These are phyloP conservation scores for Pythium sukuiense DNA, from an alignment of 352 stramenopile genomes.

Conservation along the genomic window DNA sequence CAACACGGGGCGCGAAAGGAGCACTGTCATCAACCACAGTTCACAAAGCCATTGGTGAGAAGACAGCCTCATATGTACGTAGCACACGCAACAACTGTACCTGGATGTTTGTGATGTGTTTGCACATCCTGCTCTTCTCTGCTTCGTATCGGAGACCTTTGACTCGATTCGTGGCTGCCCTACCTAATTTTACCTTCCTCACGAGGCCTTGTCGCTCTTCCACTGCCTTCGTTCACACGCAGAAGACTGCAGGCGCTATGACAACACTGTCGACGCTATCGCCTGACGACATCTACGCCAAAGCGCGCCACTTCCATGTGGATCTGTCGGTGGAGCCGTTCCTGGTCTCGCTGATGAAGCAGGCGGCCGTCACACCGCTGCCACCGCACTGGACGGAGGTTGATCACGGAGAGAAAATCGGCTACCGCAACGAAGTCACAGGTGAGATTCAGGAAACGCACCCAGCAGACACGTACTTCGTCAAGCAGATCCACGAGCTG, in stretches of 20 bases:
- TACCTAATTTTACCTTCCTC: neutral
- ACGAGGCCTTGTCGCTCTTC: no score
- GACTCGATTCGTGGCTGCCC: neutral
- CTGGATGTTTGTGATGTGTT: conserved; percentile 46
- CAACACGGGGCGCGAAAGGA: conserved; percentile 71
- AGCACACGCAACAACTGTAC: no score
- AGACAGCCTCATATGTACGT: no score
- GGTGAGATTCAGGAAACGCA: conserved; percentile 19
- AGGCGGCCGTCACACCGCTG: conserved; percentile 44
- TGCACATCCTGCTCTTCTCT: conserved; percentile 36
- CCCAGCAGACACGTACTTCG: conserved; percentile 44
- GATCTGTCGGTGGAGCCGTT: conserved; percentile 50
- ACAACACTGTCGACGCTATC: conserved; percentile 25
- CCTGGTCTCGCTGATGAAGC: conserved; percentile 49
- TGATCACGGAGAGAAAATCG: neutral
- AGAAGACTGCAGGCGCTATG: neutral
- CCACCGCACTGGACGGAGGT: conserved; percentile 35
- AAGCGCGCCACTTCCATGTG: conserved; percentile 41
- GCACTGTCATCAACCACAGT: conserved; percentile 30
- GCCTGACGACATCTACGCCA: conserved; percentile 47
- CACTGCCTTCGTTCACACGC: neutral
- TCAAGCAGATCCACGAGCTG: conserved; percentile 48
- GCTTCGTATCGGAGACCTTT: neutral
- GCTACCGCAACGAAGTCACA: conserved; percentile 31
- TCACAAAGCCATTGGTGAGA: neutral